phyloP scores from a whole-genome alignment of 257 asterid genomes.

The Solanum okadae region DNA sequence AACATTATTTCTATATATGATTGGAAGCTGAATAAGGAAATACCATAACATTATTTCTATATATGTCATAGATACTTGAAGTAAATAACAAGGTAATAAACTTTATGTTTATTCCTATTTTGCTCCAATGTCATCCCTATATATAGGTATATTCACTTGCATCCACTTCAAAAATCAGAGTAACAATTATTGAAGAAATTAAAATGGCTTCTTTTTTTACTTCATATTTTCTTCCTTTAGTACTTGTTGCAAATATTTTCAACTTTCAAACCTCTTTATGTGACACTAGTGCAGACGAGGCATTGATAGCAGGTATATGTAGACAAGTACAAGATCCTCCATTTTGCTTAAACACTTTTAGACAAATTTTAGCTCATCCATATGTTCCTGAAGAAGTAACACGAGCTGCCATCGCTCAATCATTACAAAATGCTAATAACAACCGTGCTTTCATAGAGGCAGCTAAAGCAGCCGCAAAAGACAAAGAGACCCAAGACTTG shows the following conservation, averaged over 20 bases:
- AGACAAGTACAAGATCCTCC: neutral
- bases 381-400: neutral
- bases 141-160: neutral
- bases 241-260: neutral
- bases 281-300: neutral
- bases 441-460: neutral
- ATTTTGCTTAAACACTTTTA: neutral
- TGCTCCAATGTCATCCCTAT: neutral
- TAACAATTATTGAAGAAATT: neutral
- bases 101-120: neutral
- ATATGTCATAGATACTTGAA: neutral
- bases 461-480: neutral
- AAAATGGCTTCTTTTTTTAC: neutral
- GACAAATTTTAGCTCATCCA: neutral
- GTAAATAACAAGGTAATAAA: neutral
- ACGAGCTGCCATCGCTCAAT: neutral
- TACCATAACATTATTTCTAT: neutral
- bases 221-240: neutral
- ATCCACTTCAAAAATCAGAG: neutral
- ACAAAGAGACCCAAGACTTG: neutral
- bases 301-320: neutral
- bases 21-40: neutral
- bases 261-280: neutral
- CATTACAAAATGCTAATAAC: neutral
- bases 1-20: neutral